Evolutionary conservation across 1,139 yeast genomes (phyloP).

Genomic region (Magnusiomyces tetraspermus): DNA sequence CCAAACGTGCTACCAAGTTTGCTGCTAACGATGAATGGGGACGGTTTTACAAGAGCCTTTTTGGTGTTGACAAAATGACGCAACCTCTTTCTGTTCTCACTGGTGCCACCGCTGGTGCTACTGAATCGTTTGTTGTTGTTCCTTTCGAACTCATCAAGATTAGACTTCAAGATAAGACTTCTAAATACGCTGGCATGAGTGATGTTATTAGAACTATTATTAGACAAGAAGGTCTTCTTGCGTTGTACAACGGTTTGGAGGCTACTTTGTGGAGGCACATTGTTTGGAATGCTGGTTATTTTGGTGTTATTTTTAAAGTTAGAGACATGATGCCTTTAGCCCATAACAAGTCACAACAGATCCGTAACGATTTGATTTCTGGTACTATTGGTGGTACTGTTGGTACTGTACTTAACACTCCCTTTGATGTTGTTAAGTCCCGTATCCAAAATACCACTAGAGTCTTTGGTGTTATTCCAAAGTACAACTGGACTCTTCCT

Average conservation of each 20-base stretch:
- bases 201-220: slow-evolving; percentile 73
- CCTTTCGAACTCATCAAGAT: slow-evolving; percentile 86
- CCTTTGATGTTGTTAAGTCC: slow-evolving; percentile 95
- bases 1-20: slow-evolving; percentile 90
- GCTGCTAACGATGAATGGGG: slow-evolving; percentile 99
- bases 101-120: slow-evolving; percentile 98
- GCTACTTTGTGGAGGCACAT: slow-evolving; percentile 97
- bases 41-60: slow-evolving; percentile 60
- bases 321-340: slow-evolving; percentile 74
- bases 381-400: slow-evolving; percentile 96
- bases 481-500: slow-evolving; percentile 90
- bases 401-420: slow-evolving; percentile 90
- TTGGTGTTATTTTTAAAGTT: slow-evolving; percentile 87
- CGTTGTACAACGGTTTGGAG: slow-evolving; percentile 90
- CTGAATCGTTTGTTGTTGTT: slow-evolving; percentile 91
- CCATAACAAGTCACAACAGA: slow-evolving; percentile 56
- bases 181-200: slow-evolving; percentile 74
- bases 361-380: slow-evolving; percentile 76
- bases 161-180: slow-evolving; percentile 79
- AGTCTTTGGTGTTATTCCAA: slow-evolving; percentile 51
- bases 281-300: slow-evolving; percentile 96
- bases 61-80: slow-evolving; percentile 61
- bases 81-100: slow-evolving; percentile 83
- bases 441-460: slow-evolving; percentile 86
- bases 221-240: slow-evolving; percentile 65